A percentile compares a stretch with the other conserved stretches of the same genome.
Conservation (phyloP, 163 green algal species). For the Chlamydomonas reinhardtii region DNA sequence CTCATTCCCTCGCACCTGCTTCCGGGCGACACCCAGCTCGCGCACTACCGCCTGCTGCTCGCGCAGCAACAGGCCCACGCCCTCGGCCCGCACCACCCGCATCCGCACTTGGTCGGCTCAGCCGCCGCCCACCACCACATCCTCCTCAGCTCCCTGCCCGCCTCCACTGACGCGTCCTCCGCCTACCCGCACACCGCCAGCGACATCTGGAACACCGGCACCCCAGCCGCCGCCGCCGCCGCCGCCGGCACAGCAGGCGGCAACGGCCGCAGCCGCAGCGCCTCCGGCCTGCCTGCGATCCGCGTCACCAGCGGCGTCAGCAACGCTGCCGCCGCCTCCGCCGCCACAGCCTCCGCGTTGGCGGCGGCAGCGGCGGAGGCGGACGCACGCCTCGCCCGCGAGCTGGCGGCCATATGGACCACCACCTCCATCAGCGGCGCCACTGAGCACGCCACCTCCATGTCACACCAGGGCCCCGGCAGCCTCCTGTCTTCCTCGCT, state of each 20-base stretch:
- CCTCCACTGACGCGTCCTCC: not conserved
- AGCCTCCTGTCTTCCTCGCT: not conserved
- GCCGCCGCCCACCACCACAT: too few relatives aligned
- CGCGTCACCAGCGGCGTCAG: too few relatives aligned
- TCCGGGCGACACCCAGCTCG: too few relatives aligned
- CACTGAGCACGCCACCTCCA: not conserved
- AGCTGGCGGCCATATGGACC: slow-evolving; percentile 27
- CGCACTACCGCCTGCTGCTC: too few relatives aligned
- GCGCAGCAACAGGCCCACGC: too few relatives aligned
- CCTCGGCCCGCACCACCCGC: too few relatives aligned
- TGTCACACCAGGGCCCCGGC: not conserved
- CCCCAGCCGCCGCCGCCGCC: not conserved
- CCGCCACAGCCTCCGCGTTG: too few relatives aligned
- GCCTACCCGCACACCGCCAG: not conserved
- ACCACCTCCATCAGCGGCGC: slow-evolving; percentile 10
- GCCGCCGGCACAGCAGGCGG: not conserved
- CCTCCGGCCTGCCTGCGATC: too few relatives aligned
- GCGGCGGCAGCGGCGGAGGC: not conserved
- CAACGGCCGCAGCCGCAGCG: not conserved
- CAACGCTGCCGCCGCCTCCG: not conserved
- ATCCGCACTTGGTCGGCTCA: too few relatives aligned
- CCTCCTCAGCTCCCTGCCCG: too few relatives aligned
- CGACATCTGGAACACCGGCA: not conserved
- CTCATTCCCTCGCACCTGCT: too few relatives aligned
- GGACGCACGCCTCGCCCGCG: not conserved